Evolutionary conservation across 2,329 filamentous ascomycete genomes (phyloP).

Genomic region (Leptodontidium sp.): DNA sequence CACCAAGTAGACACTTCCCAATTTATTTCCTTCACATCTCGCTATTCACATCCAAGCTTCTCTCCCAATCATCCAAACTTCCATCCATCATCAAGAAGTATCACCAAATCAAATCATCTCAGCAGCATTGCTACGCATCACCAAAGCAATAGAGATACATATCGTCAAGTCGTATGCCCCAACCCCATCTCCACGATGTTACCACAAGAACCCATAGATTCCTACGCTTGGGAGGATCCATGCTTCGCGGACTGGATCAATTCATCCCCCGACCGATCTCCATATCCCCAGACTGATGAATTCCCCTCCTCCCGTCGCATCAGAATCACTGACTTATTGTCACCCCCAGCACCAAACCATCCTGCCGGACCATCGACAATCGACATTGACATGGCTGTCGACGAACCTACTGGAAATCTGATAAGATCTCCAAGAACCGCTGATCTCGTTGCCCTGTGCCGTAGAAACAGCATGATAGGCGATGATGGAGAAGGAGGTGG

Average conservation of each 20-base stretch:
- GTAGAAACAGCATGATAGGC: not conserved
- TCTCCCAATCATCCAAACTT: not conserved
- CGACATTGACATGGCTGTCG: not conserved
- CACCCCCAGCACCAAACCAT: not conserved
- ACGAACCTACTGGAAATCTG: not conserved
- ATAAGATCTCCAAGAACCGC: slow-evolving; percentile 9
- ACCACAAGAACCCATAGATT: slow-evolving; percentile 1
- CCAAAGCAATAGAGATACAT: slow-evolving; percentile 8
- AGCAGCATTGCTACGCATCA: slow-evolving; percentile 12
- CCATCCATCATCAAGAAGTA: not conserved
- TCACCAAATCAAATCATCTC: not conserved
- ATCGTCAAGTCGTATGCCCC: not conserved
- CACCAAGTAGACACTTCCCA: not conserved
- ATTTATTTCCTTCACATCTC: no score
- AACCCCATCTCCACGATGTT: not conserved
- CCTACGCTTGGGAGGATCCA: not conserved
- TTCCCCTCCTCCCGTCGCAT: not conserved
- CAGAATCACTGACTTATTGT: not conserved
- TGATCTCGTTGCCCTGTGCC: slow-evolving; percentile 8
- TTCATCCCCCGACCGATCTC: not conserved
- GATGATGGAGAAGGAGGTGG: not conserved
- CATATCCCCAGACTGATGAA: not conserved
- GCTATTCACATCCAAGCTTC: not conserved
- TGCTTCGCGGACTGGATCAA: slow-evolving; percentile 1
- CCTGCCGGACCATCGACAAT: not conserved